Conservation (phyloP, 345 rosid species). For the Brassica rapa region DNA sequence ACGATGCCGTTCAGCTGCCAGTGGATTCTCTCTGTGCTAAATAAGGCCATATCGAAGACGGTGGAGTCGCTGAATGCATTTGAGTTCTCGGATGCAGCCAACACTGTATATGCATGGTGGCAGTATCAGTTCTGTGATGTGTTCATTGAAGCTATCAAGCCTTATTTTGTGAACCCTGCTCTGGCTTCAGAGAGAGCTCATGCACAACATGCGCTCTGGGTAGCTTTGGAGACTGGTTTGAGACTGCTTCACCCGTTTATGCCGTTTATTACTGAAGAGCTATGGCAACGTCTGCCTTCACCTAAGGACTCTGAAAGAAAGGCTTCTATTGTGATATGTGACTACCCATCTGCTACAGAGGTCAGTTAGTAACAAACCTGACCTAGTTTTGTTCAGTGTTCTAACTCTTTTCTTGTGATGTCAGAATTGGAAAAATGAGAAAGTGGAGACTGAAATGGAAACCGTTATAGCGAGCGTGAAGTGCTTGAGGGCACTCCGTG, state of each 20-base stretch:
- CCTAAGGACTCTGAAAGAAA: slow-evolving; percentile 48
- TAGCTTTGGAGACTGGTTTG: slow-evolving; percentile 81
- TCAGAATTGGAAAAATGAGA: slow-evolving; percentile 71
- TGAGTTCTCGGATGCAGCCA: slow-evolving; percentile 82
- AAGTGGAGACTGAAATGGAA: slow-evolving; percentile 79
- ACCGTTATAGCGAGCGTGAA: slow-evolving; percentile 66
- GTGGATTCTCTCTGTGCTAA: slow-evolving; percentile 86
- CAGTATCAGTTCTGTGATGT: slow-evolving; percentile 94
- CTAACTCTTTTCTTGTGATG: slow-evolving; percentile 13
- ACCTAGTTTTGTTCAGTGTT: slow-evolving; percentile 8
- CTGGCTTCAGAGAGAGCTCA: slow-evolving; percentile 61
- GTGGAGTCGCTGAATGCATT: slow-evolving; percentile 58
- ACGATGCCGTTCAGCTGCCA: slow-evolving; percentile 78
- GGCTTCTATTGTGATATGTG: slow-evolving; percentile 78
- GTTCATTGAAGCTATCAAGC: slow-evolving; percentile 88
- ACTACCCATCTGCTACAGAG: slow-evolving; percentile 67
- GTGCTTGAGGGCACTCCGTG: slow-evolving; percentile 70
- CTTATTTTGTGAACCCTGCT: slow-evolving; percentile 70
- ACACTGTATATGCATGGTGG: slow-evolving; percentile 90
- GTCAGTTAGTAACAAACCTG: slow-evolving; percentile 42
- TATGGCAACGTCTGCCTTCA: slow-evolving; percentile 91
- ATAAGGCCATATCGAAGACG: slow-evolving; percentile 67
- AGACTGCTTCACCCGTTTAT: slow-evolving; percentile 93
- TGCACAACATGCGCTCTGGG: slow-evolving; percentile 76
- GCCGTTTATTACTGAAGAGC: slow-evolving; percentile 93